Evolutionary conservation across 257 asterid species (phyloP), one percentile per base, ranked within the genome.

Genomic region (Ajuga chamaepitys): DNA sequence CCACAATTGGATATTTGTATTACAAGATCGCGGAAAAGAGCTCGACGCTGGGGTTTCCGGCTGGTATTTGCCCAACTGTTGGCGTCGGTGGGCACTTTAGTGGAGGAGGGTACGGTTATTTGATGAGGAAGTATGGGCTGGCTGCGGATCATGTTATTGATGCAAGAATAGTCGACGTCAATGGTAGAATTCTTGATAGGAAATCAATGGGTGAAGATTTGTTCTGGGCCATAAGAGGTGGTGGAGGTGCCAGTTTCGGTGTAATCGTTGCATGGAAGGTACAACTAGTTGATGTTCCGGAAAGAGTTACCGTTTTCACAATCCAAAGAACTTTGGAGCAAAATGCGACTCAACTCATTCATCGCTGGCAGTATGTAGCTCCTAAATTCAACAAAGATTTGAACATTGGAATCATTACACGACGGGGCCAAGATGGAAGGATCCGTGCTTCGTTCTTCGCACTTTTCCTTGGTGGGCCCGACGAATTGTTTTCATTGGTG

Each of bases 61-160:
- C 58, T 0, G 58, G 58, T 2, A 0, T 28, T 2, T 32, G 70
- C 48, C 46, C 58, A 2, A 64, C 50, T 8, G n/a, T 64, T 3
- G 70, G 50, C 0, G 24, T 21, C 7, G 71, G 62, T 9, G 71
- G 71, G 17, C 47, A 52, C 30, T n/a, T 67, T 0, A 67, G 72
- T 7, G 72, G 72, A 3, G 72, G 72, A 25, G 72, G 72, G 7
- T 37, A 58, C 4, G 64, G 64, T 1, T 30, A 4, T 30, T 4
- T 30, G 37, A 30, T 30, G 37, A 30, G 37, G 37, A 30, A 30
- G 7, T 30, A 30, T 3, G 37, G 37, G 37, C 7, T 30, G 37
- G 37, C 37, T 30, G 37, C 37, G 0, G 37, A 30, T 30, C 37
- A 30, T 30, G 37, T 30, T 30, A 30, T 30, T 30, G 37, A 30